A percentile compares a stretch with the other conserved stretches of the same genome.
Conservation (phyloP, 148 eudicot species). For the Vaccinium vitisidaea region DNA sequence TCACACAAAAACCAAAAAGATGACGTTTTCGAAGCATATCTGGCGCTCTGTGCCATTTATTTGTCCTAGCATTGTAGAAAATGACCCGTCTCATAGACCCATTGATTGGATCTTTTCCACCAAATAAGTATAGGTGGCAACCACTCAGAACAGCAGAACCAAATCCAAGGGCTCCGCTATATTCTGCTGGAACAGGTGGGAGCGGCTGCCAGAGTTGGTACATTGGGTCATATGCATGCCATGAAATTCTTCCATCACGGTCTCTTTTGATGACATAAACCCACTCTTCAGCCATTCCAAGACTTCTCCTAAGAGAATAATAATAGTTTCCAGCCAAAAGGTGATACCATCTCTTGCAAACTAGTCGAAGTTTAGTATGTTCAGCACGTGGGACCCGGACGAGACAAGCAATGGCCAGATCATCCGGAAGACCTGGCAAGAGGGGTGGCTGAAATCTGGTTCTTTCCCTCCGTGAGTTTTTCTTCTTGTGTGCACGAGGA, state of each 20-base stretch:
- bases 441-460: constrained; percentile 67
- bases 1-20: constrained; percentile 76
- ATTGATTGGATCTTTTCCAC: constrained; percentile 70
- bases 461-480: constrained; percentile 58
- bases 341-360: constrained; percentile 79
- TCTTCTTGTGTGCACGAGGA: constrained; percentile 68
- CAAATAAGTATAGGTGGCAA: constrained; percentile 71
- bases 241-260: constrained; percentile 70
- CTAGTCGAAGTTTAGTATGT: constrained; percentile 74
- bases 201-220: constrained; percentile 90
- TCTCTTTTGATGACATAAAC: constrained; percentile 83
- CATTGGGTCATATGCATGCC: constrained; percentile 85
- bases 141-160: constrained; percentile 89
- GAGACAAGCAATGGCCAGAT: constrained; percentile 83
- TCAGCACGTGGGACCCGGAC: constrained; percentile 82
- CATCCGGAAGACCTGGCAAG: constrained; percentile 92
- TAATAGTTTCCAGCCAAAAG: constrained; percentile 75
- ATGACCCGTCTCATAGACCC: constrained; percentile 78
- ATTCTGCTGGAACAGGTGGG: constrained; percentile 85
- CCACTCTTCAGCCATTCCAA: constrained; percentile 92
- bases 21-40: constrained; percentile 76
- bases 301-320: constrained; percentile 70
- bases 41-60: constrained; percentile 82
- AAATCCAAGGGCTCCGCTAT: constrained; percentile 76
- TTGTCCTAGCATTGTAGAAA: constrained; percentile 75